Conservation (phyloP, 768 basidiomycete genomes). For the Lentinula lateritia region DNA sequence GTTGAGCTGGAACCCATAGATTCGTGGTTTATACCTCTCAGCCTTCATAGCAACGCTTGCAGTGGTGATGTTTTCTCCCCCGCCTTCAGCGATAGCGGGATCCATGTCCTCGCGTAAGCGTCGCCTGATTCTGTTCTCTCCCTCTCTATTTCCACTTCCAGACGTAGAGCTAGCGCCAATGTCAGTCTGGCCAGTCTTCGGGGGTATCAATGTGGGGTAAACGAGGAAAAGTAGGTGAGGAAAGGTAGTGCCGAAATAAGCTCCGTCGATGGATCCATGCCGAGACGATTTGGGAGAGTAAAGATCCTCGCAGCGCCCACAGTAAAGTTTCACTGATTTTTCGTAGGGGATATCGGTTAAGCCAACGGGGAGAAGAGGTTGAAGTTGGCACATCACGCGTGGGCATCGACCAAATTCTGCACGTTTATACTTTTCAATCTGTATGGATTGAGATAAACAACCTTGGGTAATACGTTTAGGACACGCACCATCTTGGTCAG, state of each 20-base stretch:
- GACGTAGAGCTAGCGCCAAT: conserved; percentile 15
- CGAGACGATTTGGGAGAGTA: conserved; percentile 97
- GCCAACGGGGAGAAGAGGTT: conserved; percentile 94
- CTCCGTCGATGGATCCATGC: conserved; percentile 96
- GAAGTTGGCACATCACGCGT: conserved; percentile 90
- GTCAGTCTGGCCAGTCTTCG: conserved; percentile 52
- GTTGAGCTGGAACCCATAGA: conserved; percentile 95
- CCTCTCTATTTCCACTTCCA: conserved; percentile 2
- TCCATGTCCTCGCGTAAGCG: conserved; percentile 50
- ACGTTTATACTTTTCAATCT: conserved; percentile 97
- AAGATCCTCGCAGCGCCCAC: conserved; percentile 96
- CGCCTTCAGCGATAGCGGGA: conserved; percentile 44
- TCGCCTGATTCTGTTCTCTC: conserved; percentile 30
- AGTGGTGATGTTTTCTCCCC: conserved; percentile 70
- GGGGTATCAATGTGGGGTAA: conserved; percentile 88
- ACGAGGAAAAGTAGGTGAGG: conserved; percentile 97
- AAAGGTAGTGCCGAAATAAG: conserved; percentile 98
- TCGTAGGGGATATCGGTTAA: conserved; percentile 97
- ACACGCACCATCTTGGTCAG: conserved; percentile 87
- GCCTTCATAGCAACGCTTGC: conserved; percentile 82
- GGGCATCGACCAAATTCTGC: conserved; percentile 99
- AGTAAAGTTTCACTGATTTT: conserved; percentile 98
- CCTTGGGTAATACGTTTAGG: not conserved
- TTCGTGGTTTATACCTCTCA: conserved; percentile 86
- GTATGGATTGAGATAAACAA: not conserved